phyloP scores from a whole-genome alignment of 1,284 basidiomycete genomes.

The Leccinum insigne region DNA sequence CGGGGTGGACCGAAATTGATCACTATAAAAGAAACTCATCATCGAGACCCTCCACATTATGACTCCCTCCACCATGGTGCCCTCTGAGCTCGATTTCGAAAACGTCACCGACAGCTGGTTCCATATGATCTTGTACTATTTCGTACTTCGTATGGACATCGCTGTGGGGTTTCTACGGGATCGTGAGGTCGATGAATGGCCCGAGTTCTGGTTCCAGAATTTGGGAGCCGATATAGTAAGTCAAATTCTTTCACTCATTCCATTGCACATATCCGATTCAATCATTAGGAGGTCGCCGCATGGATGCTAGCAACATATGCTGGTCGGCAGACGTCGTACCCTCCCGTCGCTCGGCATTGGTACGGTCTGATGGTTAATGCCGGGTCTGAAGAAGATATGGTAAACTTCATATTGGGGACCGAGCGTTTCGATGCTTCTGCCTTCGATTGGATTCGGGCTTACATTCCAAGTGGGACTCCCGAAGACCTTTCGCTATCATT shows the following conservation, averaged over 20 bases:
- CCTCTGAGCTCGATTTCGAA: not conserved
- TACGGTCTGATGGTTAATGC: not conserved
- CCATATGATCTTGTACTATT: not conserved
- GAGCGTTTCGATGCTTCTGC: not conserved
- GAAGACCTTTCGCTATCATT: no score
- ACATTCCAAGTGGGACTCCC: no score
- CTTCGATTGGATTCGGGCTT: no score
- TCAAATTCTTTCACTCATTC: not conserved
- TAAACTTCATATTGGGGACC: not conserved
- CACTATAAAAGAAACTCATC: not conserved
- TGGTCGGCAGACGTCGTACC: not conserved
- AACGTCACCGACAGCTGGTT: not conserved
- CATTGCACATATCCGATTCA: no score
- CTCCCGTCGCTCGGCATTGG: not conserved
- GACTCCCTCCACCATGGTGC: not conserved
- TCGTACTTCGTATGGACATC: not conserved
- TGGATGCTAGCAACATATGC: not conserved
- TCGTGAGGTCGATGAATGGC: not conserved
- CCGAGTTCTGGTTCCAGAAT: not conserved
- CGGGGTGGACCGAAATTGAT: not conserved
- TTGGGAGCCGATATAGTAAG: not conserved
- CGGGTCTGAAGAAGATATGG: not conserved
- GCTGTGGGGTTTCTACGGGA: not conserved
- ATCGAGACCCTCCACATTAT: not conserved
- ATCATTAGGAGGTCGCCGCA: not conserved